Conservation (phyloP, 2,329 filamentous ascomycete species). For the Boeremia exigua region DNA sequence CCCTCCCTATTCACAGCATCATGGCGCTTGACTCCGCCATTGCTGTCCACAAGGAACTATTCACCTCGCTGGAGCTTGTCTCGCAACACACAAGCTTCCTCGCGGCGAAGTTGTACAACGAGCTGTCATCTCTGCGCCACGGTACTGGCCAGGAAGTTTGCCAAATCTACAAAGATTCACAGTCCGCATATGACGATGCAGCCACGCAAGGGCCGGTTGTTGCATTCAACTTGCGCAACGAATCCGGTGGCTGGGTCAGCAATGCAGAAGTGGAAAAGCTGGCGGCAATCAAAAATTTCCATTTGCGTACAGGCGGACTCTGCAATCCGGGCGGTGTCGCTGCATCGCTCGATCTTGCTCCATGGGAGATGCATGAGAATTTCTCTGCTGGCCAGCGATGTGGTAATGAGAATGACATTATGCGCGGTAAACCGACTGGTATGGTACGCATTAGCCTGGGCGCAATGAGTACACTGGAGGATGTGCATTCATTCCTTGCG, state of each 20-base stretch:
- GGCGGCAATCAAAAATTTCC: constrained; percentile 76
- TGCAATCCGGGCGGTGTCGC: constrained; percentile 93
- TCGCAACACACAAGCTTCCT: constrained; percentile 75
- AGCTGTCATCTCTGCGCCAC: constrained; percentile 69
- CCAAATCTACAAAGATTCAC: constrained; percentile 63
- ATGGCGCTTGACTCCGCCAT: constrained; percentile 80
- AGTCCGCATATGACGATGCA: constrained; percentile 52
- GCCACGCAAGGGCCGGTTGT: constrained; percentile 73
- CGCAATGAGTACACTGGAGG: constrained; percentile 81
- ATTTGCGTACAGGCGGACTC: constrained; percentile 84
- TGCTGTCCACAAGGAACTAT: constrained; percentile 70
- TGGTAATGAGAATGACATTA: constrained; percentile 80
- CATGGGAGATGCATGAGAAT: constrained; percentile 83
- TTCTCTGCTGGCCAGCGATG: constrained; percentile 87
- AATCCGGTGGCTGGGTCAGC: constrained; percentile 75
- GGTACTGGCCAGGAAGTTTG: constrained; percentile 71
- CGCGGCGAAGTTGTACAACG: constrained; percentile 62
- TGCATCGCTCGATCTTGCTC: constrained; percentile 71
- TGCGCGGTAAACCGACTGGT: constrained; percentile 85
- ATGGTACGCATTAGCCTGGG: constrained; percentile 85
- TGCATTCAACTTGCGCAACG: constrained; percentile 80
- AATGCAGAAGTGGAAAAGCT: constrained; percentile 88
- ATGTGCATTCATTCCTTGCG: constrained; percentile 73
- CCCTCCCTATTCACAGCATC: constrained; percentile 88
- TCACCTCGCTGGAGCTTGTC: constrained; percentile 72